These are phyloP conservation scores for Hypoxylon sp. DNA, from an alignment of 2,329 filamentous ascomycete species.

Conservation along the genomic window DNA sequence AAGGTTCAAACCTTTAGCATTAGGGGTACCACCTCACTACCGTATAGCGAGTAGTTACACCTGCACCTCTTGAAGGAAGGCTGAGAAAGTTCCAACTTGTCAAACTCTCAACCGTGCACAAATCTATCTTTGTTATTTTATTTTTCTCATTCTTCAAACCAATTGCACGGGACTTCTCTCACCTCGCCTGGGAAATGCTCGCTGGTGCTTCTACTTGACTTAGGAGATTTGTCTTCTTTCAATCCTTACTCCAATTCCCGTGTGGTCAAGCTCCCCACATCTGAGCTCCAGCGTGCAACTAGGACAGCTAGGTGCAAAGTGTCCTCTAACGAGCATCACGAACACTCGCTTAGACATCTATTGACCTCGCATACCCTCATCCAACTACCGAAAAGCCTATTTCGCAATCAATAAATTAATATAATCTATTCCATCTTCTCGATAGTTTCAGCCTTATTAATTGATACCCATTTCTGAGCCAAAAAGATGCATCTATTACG, in stretches of 20 bases:
- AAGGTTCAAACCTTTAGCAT: constrained; percentile 19
- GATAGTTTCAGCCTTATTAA: constrained; percentile 36
- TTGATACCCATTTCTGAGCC: constrained; percentile 25
- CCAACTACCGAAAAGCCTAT: constrained; percentile 25
- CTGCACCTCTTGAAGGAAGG: constrained; percentile 11
- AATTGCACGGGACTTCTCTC: constrained; percentile 9
- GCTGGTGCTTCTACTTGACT: constrained; percentile 65
- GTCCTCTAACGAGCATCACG: constrained; percentile 47
- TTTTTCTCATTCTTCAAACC: constrained; percentile 25
- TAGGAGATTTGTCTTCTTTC: constrained; percentile 23
- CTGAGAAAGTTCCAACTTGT: constrained; percentile 10
- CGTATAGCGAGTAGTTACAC: constrained; percentile 6
- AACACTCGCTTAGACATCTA: constrained; percentile 23
- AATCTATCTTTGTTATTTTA: constrained; percentile 14
- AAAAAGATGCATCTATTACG: constrained; percentile 62
- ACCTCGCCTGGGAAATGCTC: constrained; percentile 21
- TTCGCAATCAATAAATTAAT: constrained; percentile 26
- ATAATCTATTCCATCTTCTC: constrained; percentile 27
- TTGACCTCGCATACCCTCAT: constrained; percentile 20
- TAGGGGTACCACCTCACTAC: background rate
- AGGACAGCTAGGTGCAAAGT: constrained; percentile 51
- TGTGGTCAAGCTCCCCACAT: constrained; percentile 41
- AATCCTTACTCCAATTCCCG: constrained; percentile 35
- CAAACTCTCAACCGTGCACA: constrained; percentile 29
- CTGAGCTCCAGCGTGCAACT: constrained; percentile 29